Conservation (phyloP, 306 rosid species). For the Rubus idaeus region DNA sequence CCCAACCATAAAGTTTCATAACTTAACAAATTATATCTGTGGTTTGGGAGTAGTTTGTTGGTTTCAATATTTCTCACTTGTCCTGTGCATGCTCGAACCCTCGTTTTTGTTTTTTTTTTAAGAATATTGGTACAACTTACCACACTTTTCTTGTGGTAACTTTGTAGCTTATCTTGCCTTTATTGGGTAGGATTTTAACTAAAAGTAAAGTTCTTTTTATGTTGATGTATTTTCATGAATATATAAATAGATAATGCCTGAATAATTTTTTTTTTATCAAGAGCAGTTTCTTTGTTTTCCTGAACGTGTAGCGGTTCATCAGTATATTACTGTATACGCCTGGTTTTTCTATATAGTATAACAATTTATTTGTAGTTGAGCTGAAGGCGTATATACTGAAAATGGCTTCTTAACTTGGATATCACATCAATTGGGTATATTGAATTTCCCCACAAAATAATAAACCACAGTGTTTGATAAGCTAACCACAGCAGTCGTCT, state of each 20-base stretch:
- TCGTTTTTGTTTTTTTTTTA: neutral
- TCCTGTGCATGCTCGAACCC: neutral
- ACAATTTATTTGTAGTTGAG: neutral
- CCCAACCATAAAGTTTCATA: slow-evolving; percentile 11
- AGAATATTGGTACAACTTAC: neutral
- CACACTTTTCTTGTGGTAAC: neutral
- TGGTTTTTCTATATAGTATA: neutral
- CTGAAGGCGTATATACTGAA: neutral
- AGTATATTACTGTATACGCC: neutral
- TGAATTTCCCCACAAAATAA: neutral
- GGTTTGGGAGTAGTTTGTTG: neutral
- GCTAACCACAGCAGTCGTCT: neutral
- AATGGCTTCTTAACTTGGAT: neutral
- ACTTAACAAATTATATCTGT: neutral
- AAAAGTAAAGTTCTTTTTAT: neutral
- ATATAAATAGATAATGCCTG: neutral
- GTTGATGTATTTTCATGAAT: neutral
- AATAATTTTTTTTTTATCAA: neutral
- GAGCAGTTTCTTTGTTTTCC: neutral
- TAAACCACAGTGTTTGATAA: neutral
- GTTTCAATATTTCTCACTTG: neutral
- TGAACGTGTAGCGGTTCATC: neutral
- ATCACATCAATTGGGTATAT: neutral
- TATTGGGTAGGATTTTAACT: neutral
- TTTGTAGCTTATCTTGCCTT: too few relatives aligned